phyloP scores from a whole-genome alignment of 2,329 filamentous ascomycete species.

The Lecanicillium sp. region DNA sequence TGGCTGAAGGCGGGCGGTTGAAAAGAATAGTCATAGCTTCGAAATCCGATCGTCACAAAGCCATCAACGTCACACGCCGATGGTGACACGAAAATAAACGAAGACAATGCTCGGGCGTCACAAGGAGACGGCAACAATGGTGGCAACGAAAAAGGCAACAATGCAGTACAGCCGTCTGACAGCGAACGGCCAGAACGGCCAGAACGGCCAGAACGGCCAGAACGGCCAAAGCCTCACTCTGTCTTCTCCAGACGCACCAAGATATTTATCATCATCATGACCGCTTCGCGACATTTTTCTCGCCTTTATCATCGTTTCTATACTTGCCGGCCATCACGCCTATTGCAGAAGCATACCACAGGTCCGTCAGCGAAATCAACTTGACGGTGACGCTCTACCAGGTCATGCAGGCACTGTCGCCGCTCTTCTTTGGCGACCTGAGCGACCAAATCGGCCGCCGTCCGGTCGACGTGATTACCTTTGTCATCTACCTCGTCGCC shows the following conservation, averaged over 20 bases:
- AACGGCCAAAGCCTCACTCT: constrained; percentile 16
- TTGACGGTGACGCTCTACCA: constrained; percentile 37
- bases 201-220: neutral
- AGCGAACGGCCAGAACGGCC: no score
- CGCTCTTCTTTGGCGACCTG: constrained; percentile 44
- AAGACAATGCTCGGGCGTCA: no score
- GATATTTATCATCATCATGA: constrained; percentile 23
- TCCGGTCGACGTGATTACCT: constrained; percentile 41
- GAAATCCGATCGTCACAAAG: no score
- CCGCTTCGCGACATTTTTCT: constrained; percentile 25
- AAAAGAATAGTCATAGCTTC: no score
- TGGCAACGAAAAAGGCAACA: no score
- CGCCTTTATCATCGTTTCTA: constrained; percentile 29
- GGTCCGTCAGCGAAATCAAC: constrained; percentile 30
- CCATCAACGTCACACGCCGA: no score
- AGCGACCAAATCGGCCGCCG: constrained; percentile 43
- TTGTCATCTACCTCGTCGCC: constrained; percentile 39
- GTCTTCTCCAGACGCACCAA: constrained; percentile 22
- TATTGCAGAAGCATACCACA: constrained; percentile 33
- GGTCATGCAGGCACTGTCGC: constrained; percentile 48
- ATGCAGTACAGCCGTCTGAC: no score
- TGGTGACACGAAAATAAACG: no score
- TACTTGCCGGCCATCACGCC: constrained; percentile 41
- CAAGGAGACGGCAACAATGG: no score
- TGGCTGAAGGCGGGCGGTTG: no score